A percentile compares a stretch with the other conserved stretches of the same genome.
phyloP scores from a whole-genome alignment of 345 rosid species.

The Balakata baccata region DNA sequence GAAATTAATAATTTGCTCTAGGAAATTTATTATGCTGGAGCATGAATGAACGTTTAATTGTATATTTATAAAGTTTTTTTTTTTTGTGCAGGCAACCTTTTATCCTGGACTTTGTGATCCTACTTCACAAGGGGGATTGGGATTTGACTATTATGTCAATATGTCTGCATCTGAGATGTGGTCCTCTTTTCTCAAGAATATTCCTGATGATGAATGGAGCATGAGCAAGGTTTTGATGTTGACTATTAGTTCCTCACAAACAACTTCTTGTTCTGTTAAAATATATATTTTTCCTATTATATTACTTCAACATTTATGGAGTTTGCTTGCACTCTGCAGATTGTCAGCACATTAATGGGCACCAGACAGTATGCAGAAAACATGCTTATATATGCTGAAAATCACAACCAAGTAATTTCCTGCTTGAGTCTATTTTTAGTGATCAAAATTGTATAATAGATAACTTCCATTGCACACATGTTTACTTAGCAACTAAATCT shows the following conservation, averaged over 20 bases:
- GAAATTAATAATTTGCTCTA: background rate
- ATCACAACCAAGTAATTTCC: constrained; percentile 75
- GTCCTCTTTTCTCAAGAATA: constrained; percentile 64
- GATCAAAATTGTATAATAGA: constrained; percentile 17
- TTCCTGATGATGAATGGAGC: constrained; percentile 80
- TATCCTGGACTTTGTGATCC: constrained; percentile 97
- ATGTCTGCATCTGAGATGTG: constrained; percentile 91
- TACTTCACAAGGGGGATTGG: constrained; percentile 86
- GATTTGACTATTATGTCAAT: constrained; percentile 88
- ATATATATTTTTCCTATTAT: background rate
- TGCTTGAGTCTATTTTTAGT: constrained; percentile 17
- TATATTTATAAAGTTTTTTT: constrained; percentile 15
- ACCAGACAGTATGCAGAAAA: constrained; percentile 64
- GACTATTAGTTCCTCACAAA: background rate
- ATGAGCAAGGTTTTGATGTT: constrained; percentile 74
- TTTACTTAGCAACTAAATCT: constrained; percentile 15
- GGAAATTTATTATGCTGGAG: background rate
- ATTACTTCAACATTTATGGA: constrained; percentile 1
- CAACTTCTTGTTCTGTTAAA: background rate
- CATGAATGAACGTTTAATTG: background rate
- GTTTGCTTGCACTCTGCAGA: constrained; percentile 42
- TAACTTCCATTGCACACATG: background rate
- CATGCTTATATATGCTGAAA: constrained; percentile 81
- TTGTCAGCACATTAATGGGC: constrained; percentile 66
- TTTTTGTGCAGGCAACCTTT: constrained; percentile 55